These are phyloP conservation scores for Argentina anserina DNA, from an alignment of 306 rosid species.

Conservation along the genomic window DNA sequence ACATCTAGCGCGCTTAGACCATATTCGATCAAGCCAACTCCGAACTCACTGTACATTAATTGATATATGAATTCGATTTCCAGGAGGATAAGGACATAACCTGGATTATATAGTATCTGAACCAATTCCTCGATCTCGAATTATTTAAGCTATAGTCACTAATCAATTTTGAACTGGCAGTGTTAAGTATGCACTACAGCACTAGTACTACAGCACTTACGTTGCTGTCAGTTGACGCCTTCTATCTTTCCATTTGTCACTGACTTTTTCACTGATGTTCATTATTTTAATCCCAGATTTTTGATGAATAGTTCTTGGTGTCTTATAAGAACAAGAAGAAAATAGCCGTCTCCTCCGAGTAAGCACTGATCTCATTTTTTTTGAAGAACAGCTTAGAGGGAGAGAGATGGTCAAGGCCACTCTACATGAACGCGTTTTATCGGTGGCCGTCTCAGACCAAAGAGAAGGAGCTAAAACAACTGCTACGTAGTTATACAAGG, in stretches of 20 bases:
- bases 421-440: conserved; percentile 3
- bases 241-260: conserved; percentile 29
- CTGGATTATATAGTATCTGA: conserved; percentile 11
- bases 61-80: conserved; percentile 12
- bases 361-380: conserved; percentile 33
- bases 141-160: neutral
- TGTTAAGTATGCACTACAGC: conserved; percentile 11
- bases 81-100: conserved; percentile 28
- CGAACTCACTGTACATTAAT: neutral
- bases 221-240: conserved; percentile 50
- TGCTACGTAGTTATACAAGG: conserved; percentile 30
- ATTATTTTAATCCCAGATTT: conserved; percentile 17
- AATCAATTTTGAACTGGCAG: conserved; percentile 16
- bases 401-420: conserved; percentile 12
- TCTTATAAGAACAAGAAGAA: conserved; percentile 4
- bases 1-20: neutral
- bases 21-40: neutral
- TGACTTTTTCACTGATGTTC: conserved; percentile 5
- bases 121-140: conserved; percentile 10
- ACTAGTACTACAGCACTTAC: conserved; percentile 42
- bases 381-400: neutral
- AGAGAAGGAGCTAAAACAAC: conserved; percentile 37
- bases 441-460: conserved; percentile 36
- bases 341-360: conserved; percentile 21
- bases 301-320: neutral